Percentiles rank a stretch among this genome's conserved stretches.
Evolutionary conservation across 1,284 basidiomycete species (phyloP).

Genomic region (Moesziomyces parantarcticus): DNA sequence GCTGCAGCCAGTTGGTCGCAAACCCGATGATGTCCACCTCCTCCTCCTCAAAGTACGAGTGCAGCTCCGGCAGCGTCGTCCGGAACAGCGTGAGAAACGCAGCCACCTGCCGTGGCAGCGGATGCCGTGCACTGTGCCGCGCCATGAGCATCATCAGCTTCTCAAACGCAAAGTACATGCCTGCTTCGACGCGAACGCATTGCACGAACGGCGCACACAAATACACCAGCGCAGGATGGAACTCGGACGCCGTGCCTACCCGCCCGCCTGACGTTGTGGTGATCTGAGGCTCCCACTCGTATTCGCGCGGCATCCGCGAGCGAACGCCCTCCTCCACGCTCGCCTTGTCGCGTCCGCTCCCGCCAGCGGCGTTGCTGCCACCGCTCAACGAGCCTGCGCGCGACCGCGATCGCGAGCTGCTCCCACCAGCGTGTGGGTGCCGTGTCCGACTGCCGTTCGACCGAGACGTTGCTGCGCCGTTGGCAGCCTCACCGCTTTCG

Average conservation of each 20-base stretch:
- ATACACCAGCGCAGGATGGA: slow-evolving; percentile 64
- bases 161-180: slow-evolving; percentile 68
- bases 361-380: slow-evolving; percentile 1
- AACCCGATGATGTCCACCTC: slow-evolving; percentile 65
- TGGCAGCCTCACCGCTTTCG: slow-evolving; percentile 8
- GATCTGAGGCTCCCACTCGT: slow-evolving; percentile 54
- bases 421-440: slow-evolving; percentile 20
- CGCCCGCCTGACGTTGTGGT: slow-evolving; percentile 5
- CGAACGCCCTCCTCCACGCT: slow-evolving; percentile 30
- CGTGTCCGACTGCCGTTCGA: slow-evolving; percentile 4
- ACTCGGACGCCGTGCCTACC: slow-evolving; percentile 32
- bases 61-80: slow-evolving; percentile 65
- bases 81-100: slow-evolving; percentile 67
- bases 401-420: slow-evolving; percentile 33
- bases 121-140: slow-evolving; percentile 46
- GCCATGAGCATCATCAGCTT: slow-evolving; percentile 63
- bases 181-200: slow-evolving; percentile 66
- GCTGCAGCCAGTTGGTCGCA: slow-evolving; percentile 65
- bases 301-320: slow-evolving; percentile 52
- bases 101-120: slow-evolving; percentile 60
- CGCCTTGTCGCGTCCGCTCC: background rate
- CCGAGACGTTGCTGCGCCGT: background rate
- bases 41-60: slow-evolving; percentile 68
- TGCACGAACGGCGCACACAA: slow-evolving; percentile 67
- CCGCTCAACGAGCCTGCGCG: slow-evolving; percentile 36